Evolutionary conservation across 2,329 filamentous ascomycete genomes (phyloP), one percentile per base, ranked within the genome.

Genomic region (Diaporthe australafricana): DNA sequence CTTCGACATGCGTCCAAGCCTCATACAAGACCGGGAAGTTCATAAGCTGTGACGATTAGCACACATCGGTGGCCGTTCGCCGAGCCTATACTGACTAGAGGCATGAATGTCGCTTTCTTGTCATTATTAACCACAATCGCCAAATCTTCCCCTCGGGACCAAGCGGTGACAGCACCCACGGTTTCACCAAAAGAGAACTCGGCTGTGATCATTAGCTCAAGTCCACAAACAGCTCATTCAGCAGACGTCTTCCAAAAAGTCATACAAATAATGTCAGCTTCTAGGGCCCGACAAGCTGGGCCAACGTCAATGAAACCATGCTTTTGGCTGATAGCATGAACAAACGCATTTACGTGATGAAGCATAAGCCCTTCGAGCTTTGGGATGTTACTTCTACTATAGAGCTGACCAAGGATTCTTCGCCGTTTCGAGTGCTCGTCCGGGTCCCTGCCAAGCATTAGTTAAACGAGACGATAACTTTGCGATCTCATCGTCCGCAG

Each of bases 391-490:
- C 73, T 78, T 25, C 76, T 70, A 25, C 75, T 79, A 56, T 77
- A 80, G 0, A 80, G 38, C 30, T 78, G 78, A 0, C 77, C 78
- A 74, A 80, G 78, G 3, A 80, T 72, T 17, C 78, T 77, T 56
- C 78, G 74, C 12, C 78, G 69, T 48, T 78, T 77, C 3, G 77
- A 63, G 68, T 79, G 78, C 9, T 79, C 77, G 16, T 73, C 70
- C 1, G 76, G 76, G 22, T 79, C 73, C 32, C 76, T 77, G 11
- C 27, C 1, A 12, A 0, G 3, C 42, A 35, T 78, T 22, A 77
- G 76, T 8, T 5, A 0, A 4, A n/a, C 9, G 14, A 7, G 8
- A 16, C 3, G 2, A 5, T 3, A 30, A 30, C 20, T 17, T 22
- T 12, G 14, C 22, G 2, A 8, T 3, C 12, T 20, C 5, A 1